Base-by-base conservation (phyloP, 2,329 filamentous ascomycete genomes). In the Colletotrichum australisinense region DNA sequence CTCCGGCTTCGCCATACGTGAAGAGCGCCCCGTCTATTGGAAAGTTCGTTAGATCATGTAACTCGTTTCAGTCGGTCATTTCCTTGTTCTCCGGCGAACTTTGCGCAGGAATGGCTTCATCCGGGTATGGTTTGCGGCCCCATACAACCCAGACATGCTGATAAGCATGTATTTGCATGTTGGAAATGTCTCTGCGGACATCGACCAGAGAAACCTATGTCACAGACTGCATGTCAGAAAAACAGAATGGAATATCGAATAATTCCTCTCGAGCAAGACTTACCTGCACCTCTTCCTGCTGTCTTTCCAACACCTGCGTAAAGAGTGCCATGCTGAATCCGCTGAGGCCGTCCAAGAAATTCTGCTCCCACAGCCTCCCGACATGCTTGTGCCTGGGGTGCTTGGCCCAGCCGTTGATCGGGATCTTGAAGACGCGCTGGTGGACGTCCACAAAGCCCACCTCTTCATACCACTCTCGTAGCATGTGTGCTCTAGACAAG, bases 401-500 rank as follows among this genome's bases (percentile, higher is more conserved):
- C 75, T 84, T 86, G 0, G 89, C 83, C 90, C 89, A 91, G 5
- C 82, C 81, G 42, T 88, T 89, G 59, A 88, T 82, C 0, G 89
- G 89, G 49, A 90, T 81, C 78, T 88, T 90, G 78, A 88, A 88
- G 1, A 88, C 77, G 26, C 81, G 81, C 77, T 91, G 84, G 35
- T 86, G 83, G 14, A 91, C 84, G 66, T 91, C 87, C 7, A 88
- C 84, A 74, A 91, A 91, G 0, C 89, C 89, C 1, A 85, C 87
- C 30, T 86, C 84, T 58, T 83, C 77, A 74, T 84, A 85, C 55
- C 83, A 81, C 22, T 80, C 77, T 67, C 80, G 82, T 11, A 85
- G 78, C 30, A 77, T 76, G 4, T 78, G 76, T 19, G 79, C 82
- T 56, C 84, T 77, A 57, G 81, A 75, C 7, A 85, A 77, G 2